These are phyloP conservation scores for Phytophthora melonis DNA, from an alignment of 352 stramenopile genomes.

Conservation along the genomic window DNA sequence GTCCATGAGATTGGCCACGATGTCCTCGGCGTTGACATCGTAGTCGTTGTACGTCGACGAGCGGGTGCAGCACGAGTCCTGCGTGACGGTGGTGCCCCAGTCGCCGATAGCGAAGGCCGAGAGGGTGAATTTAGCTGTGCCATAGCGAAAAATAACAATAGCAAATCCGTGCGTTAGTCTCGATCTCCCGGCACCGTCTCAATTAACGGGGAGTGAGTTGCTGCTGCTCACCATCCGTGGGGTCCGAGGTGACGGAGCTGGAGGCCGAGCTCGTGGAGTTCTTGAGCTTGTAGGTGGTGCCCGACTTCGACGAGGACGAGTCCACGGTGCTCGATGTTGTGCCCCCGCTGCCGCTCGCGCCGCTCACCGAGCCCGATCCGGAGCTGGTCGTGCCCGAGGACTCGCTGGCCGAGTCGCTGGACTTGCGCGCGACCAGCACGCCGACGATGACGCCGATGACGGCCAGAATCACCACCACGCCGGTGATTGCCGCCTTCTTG, in stretches of 20 bases:
- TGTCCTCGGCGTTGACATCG: conserved; percentile 73
- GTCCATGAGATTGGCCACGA: conserved; percentile 70
- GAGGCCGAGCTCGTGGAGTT: conserved; percentile 32
- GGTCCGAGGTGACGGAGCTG: conserved; percentile 60
- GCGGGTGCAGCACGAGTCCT: conserved; percentile 79
- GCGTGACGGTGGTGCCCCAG: conserved; percentile 69
- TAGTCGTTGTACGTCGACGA: conserved; percentile 67
- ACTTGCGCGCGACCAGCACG: conserved; percentile 44
- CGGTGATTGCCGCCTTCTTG: conserved; percentile 51
- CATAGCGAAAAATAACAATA: conserved; percentile 3
- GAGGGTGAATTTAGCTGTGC: conserved; percentile 52
- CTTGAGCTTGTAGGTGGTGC: conserved; percentile 39
- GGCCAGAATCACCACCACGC: conserved; percentile 55
- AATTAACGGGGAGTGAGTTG: not conserved
- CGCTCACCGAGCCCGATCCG: conserved; percentile 26
- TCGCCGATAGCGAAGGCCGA: conserved; percentile 76
- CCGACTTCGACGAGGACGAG: conserved; percentile 27
- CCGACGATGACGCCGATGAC: conserved; percentile 60
- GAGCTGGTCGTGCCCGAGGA: conserved; percentile 34
- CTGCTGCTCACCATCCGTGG: conserved; percentile 44
- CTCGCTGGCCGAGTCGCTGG: conserved; percentile 40
- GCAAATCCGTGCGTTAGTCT: conserved; percentile 26
- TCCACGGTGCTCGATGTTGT: conserved; percentile 4
- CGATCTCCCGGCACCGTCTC: conserved; percentile 9
- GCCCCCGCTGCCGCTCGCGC: conserved; percentile 17